A percentile compares a stretch with the other conserved stretches of the same genome.
Evolutionary conservation across 2,329 filamentous ascomycete species (phyloP).

Genomic region (Fusarium tjaetaba): DNA sequence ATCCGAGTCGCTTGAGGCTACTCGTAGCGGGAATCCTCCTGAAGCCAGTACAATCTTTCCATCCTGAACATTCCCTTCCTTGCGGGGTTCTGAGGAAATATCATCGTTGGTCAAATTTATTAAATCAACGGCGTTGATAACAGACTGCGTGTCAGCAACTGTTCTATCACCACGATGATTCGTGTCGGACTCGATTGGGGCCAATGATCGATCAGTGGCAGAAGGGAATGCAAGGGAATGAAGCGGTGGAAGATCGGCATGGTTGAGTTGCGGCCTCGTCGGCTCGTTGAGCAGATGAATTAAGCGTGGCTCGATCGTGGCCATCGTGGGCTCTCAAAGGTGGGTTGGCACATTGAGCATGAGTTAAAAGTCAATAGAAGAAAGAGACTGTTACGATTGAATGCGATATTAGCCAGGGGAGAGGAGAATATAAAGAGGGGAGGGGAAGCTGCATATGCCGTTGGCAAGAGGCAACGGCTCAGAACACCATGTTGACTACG

Average conservation of each 20-base stretch:
- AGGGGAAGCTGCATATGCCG: slow-evolving; percentile 20
- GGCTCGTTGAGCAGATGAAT: slow-evolving; percentile 72
- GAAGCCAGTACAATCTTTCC: slow-evolving; percentile 38
- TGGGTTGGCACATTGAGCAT: slow-evolving; percentile 44
- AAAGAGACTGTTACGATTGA: slow-evolving; percentile 5
- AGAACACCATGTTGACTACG: slow-evolving; percentile 36
- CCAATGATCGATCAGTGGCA: slow-evolving; percentile 57
- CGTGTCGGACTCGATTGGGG: slow-evolving; percentile 63
- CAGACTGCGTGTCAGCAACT: slow-evolving; percentile 27
- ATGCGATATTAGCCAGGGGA: background rate
- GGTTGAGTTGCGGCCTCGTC: slow-evolving; percentile 58
- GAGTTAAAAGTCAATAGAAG: slow-evolving; percentile 29
- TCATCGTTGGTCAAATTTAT: slow-evolving; percentile 38
- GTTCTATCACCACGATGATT: slow-evolving; percentile 53
- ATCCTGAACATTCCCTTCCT: slow-evolving; percentile 36
- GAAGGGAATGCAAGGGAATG: slow-evolving; percentile 58
- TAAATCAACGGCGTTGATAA: slow-evolving; percentile 21
- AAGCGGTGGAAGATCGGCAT: slow-evolving; percentile 65
- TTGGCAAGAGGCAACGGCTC: slow-evolving; percentile 33
- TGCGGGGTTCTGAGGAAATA: slow-evolving; percentile 33
- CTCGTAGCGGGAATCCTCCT: slow-evolving; percentile 51
- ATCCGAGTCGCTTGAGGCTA: slow-evolving; percentile 54
- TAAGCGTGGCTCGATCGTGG: slow-evolving; percentile 73
- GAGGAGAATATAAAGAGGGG: slow-evolving; percentile 11
- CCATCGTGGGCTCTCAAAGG: slow-evolving; percentile 59